Evolutionary conservation across 768 basidiomycete genomes (phyloP), one percentile per base, ranked within the genome.

Genomic region (Pleurotus pulmonarius): DNA sequence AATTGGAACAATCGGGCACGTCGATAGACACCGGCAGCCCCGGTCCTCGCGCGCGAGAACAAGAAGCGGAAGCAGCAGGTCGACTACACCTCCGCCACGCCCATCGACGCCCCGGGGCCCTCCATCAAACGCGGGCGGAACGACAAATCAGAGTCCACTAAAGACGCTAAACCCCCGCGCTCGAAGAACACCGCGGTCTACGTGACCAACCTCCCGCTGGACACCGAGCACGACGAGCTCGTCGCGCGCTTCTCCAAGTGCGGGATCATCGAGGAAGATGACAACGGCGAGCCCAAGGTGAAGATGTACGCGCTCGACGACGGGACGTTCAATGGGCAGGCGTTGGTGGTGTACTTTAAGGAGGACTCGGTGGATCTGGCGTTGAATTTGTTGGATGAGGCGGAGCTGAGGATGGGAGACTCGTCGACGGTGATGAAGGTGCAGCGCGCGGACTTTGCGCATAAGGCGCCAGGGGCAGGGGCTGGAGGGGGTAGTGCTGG

Each of bases 261-360:
- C 61, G 97, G 97, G 15, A 83, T 99, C 29, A 84, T 99, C 53
- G 88, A 98, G 67, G 92, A 96, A 65, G 94, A 93, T 59, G 88
- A 94, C 63, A 76, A 86, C n/a, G 94, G 92, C 2, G 83, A 92
- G 56, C 87, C 88, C n/a, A 92, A 95, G 67, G 82, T 98, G 68
- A 99, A 99, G 77, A 79, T 98, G 76, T 99, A 99, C 70, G 89
- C 90, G 46, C 84, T 83, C 57, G 92, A 92, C 4, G 83, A 91
- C 58, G 94, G 95, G 34, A 67, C 80, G 22, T 97, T 98, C 71
- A 97, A 83, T 62, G 96, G 97, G 39, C 96, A 98, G 62, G 96
- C 94, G 2, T 73, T 98, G 61, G 87, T 99, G 56, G 94, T 98
- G 34, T 99, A 91, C 71, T 96, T 98, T 79, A 97, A 97, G 70